Evolutionary conservation across 1,284 basidiomycete species (phyloP), one percentile per base, ranked within the genome.

Genomic region (Filobasidium uniguttulatum): DNA sequence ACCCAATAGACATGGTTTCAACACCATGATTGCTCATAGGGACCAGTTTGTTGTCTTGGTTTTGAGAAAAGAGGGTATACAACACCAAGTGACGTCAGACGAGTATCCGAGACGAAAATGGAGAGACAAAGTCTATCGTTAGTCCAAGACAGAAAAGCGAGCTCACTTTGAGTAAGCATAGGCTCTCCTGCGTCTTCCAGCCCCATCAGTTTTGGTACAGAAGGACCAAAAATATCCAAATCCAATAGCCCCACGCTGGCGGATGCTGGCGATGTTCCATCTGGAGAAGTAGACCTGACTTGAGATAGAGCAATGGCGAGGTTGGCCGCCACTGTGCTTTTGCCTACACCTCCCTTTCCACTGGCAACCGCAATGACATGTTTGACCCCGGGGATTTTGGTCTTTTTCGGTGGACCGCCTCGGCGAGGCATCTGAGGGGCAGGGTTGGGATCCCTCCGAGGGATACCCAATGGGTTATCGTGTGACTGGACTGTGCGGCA

Each of bases 1-100:
- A 98, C 0, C 91, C 93, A 80, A 98, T 97, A 2, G 89, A 94
- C 93, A 98, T 97, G 61, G 85, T 89, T 20, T 85, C 81, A 4
- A 98, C 67, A 2, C 87, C 85, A 64, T 98, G 90, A 62, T 94
- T 97, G 29, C 75, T 76, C 23, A 97, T 68, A 0, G 93, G 93
- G 6, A 86, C 64, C 25, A 98, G 73, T 20, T 84, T 83, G 22
- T 85, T 85, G 29, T 63, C 85, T 89, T 57, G 7, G 14, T 30
- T 31, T 45, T 25, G 35, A 33, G 45, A n/a, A n/a, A n/a, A n/a
- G n/a, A n/a, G n/a, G n/a, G n/a, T n/a, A n/a, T n/a, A n/a, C n/a
- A n/a, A n/a, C 22, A 48, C 34, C 17, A 49, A 36, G n/a, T 29
- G 20, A 28, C 17, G 6, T 19, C 35, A 37, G 20, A 12, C 7